These are phyloP conservation scores for Hygrophila difformis DNA, from an alignment of 257 asterid genomes.

Conservation along the genomic window DNA sequence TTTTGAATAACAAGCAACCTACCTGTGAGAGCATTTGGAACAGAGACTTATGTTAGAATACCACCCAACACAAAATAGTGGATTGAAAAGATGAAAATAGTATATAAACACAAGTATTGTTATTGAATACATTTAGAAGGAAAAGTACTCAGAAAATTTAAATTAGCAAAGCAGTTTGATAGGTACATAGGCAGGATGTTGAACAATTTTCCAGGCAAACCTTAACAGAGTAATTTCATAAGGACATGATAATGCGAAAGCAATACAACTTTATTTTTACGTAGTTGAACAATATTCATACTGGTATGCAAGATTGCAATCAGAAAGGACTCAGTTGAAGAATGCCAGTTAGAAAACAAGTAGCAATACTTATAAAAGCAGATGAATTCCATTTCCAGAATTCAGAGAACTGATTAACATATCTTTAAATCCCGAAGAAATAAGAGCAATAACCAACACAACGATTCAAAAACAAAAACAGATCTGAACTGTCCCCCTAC, in stretches of 20 bases:
- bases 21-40: background rate
- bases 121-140: no score
- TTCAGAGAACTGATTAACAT: no score
- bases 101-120: no score
- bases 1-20: constrained; percentile 7
- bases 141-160: background rate
- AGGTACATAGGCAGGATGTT: background rate
- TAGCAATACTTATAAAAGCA: background rate
- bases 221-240: background rate
- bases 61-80: background rate
- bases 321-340: background rate
- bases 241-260: background rate
- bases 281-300: background rate
- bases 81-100: no score
- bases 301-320: constrained; percentile 6
- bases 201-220: background rate
- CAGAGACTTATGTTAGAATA: background rate
- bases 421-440: no score
- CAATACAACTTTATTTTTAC: background rate
- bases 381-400: background rate
- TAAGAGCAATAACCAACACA: no score
- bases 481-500: background rate
- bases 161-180: background rate
- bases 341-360: background rate
- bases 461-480: no score